Base-by-base conservation (phyloP, 495 filamentous ascomycete species). In the Penicillium alfredii region DNA sequence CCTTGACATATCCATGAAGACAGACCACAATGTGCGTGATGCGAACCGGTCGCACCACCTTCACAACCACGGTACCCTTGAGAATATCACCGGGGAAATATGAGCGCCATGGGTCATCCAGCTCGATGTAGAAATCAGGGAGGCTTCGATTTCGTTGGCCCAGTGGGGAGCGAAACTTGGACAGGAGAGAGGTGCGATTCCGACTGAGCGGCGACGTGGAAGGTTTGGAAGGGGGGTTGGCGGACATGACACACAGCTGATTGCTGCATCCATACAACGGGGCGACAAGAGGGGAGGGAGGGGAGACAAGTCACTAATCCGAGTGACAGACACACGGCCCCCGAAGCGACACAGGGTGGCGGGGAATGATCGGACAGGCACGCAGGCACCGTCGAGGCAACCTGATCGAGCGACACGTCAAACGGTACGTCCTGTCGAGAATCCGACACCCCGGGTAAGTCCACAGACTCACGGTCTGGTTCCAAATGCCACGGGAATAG, bases 11-110 rank as follows among this genome's bases (percentile, higher is more conserved):
- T 32, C 92, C 92, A 61, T 94, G 84, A 27, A 98, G 70, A 47
- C 80, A 77, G 37, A 95, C 78, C 15, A 86, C 85, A 13, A 98
- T 68, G 71, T 98, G 92, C 10, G 90, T 96, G 45, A 96, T 81
- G 52, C 86, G 78, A 37, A 92, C 60, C 15, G 88, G 79, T 41
- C 88, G 89, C 31, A 85, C 72, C 30, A 92, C 79, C 30, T 81
- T 86, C 34, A 97, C 65, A 16, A 88, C 67, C 1, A 98, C 86
- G 31, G 76, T 79, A 26, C 92, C 92, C 42, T 67, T 76, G 33
- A 82, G 70, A 12, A 63, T 47, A 51, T 83, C 80, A 5, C 80
- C 80, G 7, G 78, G 78, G 22, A 76, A 78, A 56, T 96, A 95
- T 33, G 85, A 79, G 34, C 85, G 82, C 68, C 92, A 86, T 17